These are phyloP conservation scores for Arthonia radiata DNA, from an alignment of 495 filamentous ascomycete genomes.

Conservation along the genomic window DNA sequence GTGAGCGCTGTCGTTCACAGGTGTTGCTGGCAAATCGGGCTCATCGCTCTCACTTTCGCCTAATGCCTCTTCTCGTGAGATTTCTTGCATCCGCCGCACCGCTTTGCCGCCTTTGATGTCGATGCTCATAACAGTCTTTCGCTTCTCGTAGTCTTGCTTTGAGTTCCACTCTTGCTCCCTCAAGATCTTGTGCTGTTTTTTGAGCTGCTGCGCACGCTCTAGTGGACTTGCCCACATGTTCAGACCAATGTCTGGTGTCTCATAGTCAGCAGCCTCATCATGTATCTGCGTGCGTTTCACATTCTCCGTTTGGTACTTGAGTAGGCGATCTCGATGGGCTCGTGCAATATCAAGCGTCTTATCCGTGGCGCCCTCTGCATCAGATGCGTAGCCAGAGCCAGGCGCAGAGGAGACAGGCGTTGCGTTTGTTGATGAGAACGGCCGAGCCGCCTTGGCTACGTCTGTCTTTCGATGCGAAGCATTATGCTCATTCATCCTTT, in stretches of 20 bases:
- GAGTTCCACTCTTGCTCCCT: conserved; percentile 78
- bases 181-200: conserved; percentile 70
- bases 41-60: conserved; percentile 22
- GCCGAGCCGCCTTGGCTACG: conserved; percentile 15
- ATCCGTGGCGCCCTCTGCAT: conserved; percentile 15
- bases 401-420: conserved; percentile 18
- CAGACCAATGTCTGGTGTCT: conserved; percentile 37
- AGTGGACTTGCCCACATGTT: conserved; percentile 75
- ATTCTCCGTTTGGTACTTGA: conserved; percentile 71
- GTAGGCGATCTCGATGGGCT: conserved; percentile 59
- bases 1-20: conserved; percentile 7
- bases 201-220: conserved; percentile 67
- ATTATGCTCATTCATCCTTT: conserved; percentile 61
- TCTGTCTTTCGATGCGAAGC: conserved; percentile 37
- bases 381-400: too few species aligned
- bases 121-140: conserved; percentile 62
- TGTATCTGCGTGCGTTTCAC: conserved; percentile 66
- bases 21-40: conserved; percentile 11
- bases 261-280: conserved; percentile 87
- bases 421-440: conserved; percentile 4
- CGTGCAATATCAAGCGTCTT: conserved; percentile 25
- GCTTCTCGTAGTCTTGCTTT: conserved; percentile 81
- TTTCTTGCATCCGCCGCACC: conserved; percentile 41
- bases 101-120: conserved; percentile 59
- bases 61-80: conserved; percentile 18